phyloP scores from a whole-genome alignment of 208 protist genomes.

The Sergeia podlipaevii region DNA sequence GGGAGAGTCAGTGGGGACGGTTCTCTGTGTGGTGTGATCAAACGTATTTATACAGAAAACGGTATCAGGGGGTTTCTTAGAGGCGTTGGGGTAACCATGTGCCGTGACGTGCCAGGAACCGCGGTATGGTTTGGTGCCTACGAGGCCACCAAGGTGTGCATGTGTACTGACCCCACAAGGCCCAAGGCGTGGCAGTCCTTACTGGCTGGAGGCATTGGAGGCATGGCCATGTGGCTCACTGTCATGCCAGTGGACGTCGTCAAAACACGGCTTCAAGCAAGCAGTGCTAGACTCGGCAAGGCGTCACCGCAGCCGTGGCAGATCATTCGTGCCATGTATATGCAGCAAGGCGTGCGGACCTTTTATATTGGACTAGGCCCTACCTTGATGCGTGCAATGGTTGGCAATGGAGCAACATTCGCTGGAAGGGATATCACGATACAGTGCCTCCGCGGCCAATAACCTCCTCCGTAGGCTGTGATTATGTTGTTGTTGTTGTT shows the following conservation, averaged over 20 bases:
- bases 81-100: conserved; percentile 28
- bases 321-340: conserved; percentile 9
- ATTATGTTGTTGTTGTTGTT: too few relatives aligned
- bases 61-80: conserved; percentile 17
- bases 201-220: conserved; percentile 40
- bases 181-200: conserved; percentile 18
- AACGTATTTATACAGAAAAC: conserved; percentile 18
- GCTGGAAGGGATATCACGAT: conserved; percentile 11
- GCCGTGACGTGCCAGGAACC: conserved; percentile 34
- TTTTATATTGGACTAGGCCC: conserved; percentile 39
- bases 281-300: not conserved
- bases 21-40: conserved; percentile 13
- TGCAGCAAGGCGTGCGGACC: conserved; percentile 15
- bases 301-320: not conserved
- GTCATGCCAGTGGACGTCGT: conserved; percentile 37
- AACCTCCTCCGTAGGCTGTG: not conserved
- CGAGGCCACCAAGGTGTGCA: conserved; percentile 21
- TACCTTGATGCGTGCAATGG: conserved; percentile 28
- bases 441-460: not conserved
- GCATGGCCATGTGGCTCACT: conserved; percentile 31
- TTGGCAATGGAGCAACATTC: conserved; percentile 36
- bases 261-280: conserved; percentile 42
- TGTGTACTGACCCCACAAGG: conserved; percentile 9
- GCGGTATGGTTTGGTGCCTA: conserved; percentile 46
- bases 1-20: conserved; percentile 13